Conservation (phyloP, 2,329 filamentous ascomycete species). For the Lachnellula hyalina region DNA sequence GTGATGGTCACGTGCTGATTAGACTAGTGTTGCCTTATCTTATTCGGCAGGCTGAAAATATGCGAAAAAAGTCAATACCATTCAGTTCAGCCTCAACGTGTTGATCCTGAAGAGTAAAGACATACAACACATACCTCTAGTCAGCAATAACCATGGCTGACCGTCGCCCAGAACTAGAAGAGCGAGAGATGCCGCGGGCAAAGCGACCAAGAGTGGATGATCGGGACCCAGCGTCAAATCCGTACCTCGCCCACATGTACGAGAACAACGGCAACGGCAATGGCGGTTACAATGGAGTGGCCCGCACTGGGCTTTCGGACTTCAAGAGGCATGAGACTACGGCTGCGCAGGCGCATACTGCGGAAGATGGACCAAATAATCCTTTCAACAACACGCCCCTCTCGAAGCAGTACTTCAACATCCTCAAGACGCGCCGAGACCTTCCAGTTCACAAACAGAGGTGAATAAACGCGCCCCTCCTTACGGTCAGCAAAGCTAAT, state of each 20-base stretch:
- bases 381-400: slow-evolving; percentile 77
- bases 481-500: slow-evolving; percentile 15
- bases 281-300: slow-evolving; percentile 30
- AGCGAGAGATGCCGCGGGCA: slow-evolving; percentile 41
- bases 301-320: slow-evolving; percentile 50
- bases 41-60: background rate
- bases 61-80: background rate
- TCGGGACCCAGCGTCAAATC: slow-evolving; percentile 59
- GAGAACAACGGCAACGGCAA: slow-evolving; percentile 39
- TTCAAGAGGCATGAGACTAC: slow-evolving; percentile 80
- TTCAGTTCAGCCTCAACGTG: too few relatives aligned
- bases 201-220: slow-evolving; percentile 39
- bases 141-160: slow-evolving; percentile 43
- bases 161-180: slow-evolving; percentile 50
- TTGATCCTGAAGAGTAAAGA: slow-evolving; percentile 20
- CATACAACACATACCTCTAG: slow-evolving; percentile 15
- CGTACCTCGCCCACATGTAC: slow-evolving; percentile 89
- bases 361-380: slow-evolving; percentile 77
- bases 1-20: slow-evolving; percentile 1
- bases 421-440: slow-evolving; percentile 75
- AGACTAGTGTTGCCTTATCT: slow-evolving; percentile 19
- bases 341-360: slow-evolving; percentile 62
- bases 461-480: slow-evolving; percentile 37
- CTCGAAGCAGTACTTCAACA: slow-evolving; percentile 82
- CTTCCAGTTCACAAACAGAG: slow-evolving; percentile 90